These are phyloP conservation scores for Microdochium bolleyi DNA, from an alignment of 2,329 filamentous ascomycete species.

Conservation along the genomic window DNA sequence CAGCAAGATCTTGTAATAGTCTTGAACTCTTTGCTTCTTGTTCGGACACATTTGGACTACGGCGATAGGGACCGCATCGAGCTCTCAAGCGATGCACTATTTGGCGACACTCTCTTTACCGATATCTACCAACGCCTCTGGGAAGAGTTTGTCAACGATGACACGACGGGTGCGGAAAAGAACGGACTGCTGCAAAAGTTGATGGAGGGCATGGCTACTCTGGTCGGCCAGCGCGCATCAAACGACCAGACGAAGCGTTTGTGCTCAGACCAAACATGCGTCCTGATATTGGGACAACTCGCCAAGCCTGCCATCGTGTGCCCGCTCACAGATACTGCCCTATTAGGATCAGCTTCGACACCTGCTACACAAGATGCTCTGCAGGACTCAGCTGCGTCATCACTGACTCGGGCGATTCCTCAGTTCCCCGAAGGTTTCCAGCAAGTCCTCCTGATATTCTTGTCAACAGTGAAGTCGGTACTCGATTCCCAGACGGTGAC, in stretches of 20 bases:
- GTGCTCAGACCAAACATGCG: constrained; percentile 17
- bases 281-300: constrained; percentile 15
- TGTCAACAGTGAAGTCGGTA: constrained; percentile 14
- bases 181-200: constrained; percentile 15
- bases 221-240: constrained; percentile 13
- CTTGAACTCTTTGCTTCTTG: constrained; percentile 36
- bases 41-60: constrained; percentile 14
- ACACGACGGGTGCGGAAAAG: constrained; percentile 4
- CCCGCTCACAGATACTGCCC: constrained; percentile 12
- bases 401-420: constrained; percentile 15
- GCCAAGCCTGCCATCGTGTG: constrained; percentile 13
- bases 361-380: constrained; percentile 10
- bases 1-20: constrained; percentile 43
- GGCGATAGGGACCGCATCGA: constrained; percentile 14
- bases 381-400: constrained; percentile 13
- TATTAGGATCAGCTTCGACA: constrained; percentile 5
- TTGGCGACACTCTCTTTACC: constrained; percentile 18
- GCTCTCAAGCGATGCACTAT: constrained; percentile 16
- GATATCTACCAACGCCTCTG: constrained; percentile 17
- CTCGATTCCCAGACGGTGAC: constrained; percentile 9
- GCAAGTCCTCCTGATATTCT: constrained; percentile 16
- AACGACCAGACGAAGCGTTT: constrained; percentile 6
- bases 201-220: constrained; percentile 17
- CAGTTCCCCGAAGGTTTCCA: constrained; percentile 19
- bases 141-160: constrained; percentile 10